Evolutionary conservation across 331 rosid species (phyloP), one percentile per base, ranked within the genome.

Genomic region (Rosa hybrid): DNA sequence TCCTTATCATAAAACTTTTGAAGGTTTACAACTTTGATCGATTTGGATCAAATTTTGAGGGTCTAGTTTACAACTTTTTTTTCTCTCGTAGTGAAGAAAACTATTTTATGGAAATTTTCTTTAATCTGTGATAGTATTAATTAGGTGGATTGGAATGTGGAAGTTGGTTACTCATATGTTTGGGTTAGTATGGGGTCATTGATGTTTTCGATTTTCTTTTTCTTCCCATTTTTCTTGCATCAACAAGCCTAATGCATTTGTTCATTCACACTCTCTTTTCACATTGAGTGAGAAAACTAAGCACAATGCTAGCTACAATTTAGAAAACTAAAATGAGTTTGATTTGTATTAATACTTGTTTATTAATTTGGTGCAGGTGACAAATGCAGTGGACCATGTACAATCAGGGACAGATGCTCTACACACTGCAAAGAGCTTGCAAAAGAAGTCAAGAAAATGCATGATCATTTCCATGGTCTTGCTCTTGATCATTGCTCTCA

Each of bases 341-440:
- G 9, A 59, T 57, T 27, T 45, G 12, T 57, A 57, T 62, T 21
- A 38, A 7, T 38, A 34, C 4, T 49, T 48, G 8, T 60, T 7
- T 48, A 5, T 65, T 65, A 3, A 65, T 2, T n/a, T 38, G 12
- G 50, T 30, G 60, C 93, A 94, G 98, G 98, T 94, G 72, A 86
- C 90, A 82, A 94, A 92, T n/a, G 87, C 97, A 73, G 96, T 93
- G 46, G 97, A 94, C 82, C 90, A 92, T 69, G 94, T 94, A 74
- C 84, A 75, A 76, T 20, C 82, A 30, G 98, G 97, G 2, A 92
- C 87, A 53, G 94, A 87, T 18, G 94, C 97, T 38, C 90, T 92
- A 41, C 80, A 85, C 50, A 84, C 87, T 4, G 97, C 98, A 5
- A 92, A 89, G 89, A 85, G 84, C 76, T 76, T 92, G 83, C 98